Base-by-base conservation (phyloP, 495 filamentous ascomycete genomes). In the Articulospora tetracladia region DNA sequence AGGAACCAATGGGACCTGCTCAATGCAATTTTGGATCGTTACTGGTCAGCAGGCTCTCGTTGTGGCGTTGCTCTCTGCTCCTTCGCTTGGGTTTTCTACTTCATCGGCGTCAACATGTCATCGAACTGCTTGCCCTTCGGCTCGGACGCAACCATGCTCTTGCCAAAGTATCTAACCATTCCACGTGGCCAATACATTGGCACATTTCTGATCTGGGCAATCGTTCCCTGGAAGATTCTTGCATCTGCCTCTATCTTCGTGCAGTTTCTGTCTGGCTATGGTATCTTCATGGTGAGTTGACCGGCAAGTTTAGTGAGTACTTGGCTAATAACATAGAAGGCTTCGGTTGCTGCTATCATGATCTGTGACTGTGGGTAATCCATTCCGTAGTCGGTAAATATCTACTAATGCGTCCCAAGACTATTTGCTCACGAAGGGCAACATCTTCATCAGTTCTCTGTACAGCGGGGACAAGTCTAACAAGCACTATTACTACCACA, bases 101-200 rank as follows among this genome's bases (percentile, higher is more conserved):
- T 44, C 39, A n/a, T 44, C 15, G 39, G 39, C 15, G 39, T 44
- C 39, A 44, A 44, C 39, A 44, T 44, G 39, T 7, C 39, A 19
- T 7, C 39, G 8, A 44, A 44, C 39, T 44, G 39, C 39, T n/a
- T 44, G 4, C 39, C 39, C 10, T 44, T 44, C 17, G 39, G 39
- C 17, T 44, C 39, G 8, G 39, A 44, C 39, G 4, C 7, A 8
- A 59, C 62, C 10, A 70, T 74, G 70, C 63, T 75, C 2, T 64
- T 74, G 19, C 72, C 73, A 1, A 50, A 61, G 1, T 74, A 69
- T 41, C 64, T 74, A 34, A 72, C 68, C 19, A 75, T 75, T 58
- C 69, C 67, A 22, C 71, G 73, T 15, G 73, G 73, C 15, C 70
- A 73, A 51, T 72, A 65, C 54, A 61, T 75, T 36, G 69, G 69